These are phyloP conservation scores for Podaxis rugospora DNA, from an alignment of 768 basidiomycete genomes.

Conservation along the genomic window DNA sequence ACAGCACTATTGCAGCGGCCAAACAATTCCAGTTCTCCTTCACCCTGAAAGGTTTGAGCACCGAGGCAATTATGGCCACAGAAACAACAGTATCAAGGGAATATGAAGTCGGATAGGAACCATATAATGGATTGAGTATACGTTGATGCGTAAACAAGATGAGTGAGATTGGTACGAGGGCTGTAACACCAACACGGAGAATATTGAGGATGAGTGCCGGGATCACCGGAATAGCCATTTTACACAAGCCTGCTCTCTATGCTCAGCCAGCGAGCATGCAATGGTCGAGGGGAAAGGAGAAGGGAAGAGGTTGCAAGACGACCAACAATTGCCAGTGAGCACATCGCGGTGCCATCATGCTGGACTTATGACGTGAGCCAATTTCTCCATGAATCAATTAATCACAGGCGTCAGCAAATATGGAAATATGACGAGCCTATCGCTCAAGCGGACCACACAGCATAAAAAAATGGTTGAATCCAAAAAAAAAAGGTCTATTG, in stretches of 20 bases:
- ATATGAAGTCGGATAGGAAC: slow-evolving; percentile 47
- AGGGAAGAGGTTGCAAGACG: not conserved
- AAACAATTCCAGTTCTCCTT: slow-evolving; percentile 25
- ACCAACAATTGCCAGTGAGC: slow-evolving; percentile 1
- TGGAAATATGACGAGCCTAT: not conserved
- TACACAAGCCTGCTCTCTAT: not conserved
- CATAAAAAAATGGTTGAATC: too few species aligned
- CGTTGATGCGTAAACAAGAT: slow-evolving; percentile 59
- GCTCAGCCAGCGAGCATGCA: slow-evolving; percentile 1
- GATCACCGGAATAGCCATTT: not conserved
- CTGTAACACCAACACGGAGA: not conserved
- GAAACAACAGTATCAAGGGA: slow-evolving; percentile 38
- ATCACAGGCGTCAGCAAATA: too few species aligned
- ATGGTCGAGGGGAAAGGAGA: not conserved
- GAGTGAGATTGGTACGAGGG: slow-evolving; percentile 43
- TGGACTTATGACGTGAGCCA: not conserved
- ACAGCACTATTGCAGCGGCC: slow-evolving; percentile 36
- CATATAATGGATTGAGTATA: slow-evolving; percentile 67
- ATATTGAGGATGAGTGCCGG: not conserved
- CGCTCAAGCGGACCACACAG: not conserved
- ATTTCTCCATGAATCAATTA: not conserved
- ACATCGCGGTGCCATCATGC: not conserved
- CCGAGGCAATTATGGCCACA: slow-evolving; percentile 31
- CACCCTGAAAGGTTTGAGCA: slow-evolving; percentile 35
- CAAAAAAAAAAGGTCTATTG: too few species aligned